Percentiles rank a stretch among this genome's conserved stretches.
phyloP scores from a whole-genome alignment of 75 land plant genomes.

The Selaginella tamariscina region DNA sequence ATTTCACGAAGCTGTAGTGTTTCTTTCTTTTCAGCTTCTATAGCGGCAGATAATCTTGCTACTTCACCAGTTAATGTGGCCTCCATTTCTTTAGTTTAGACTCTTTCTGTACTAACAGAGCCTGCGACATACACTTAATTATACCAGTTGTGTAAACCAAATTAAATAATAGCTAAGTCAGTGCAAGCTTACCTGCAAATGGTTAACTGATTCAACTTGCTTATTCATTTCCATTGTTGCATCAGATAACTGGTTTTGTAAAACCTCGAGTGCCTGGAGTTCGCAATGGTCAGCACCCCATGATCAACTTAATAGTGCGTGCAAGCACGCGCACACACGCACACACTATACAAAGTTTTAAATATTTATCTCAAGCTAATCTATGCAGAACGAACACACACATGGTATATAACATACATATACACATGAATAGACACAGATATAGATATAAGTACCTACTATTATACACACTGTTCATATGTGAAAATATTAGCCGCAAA shows the following conservation, averaged over 20 bases:
- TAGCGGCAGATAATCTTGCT: slow-evolving; percentile 61
- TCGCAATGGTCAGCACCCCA: too few relatives aligned
- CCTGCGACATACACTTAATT: slow-evolving; percentile 42
- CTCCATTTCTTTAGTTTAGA: slow-evolving; percentile 68
- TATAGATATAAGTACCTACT: too few relatives aligned
- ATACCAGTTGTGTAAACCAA: neutral
- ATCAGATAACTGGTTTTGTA: slow-evolving; percentile 79
- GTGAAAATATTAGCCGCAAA: too few relatives aligned
- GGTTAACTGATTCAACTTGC: slow-evolving; percentile 53
- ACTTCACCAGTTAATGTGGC: slow-evolving; percentile 85
- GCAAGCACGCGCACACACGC: too few relatives aligned
- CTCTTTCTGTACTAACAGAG: slow-evolving; percentile 59
- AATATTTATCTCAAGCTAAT: too few relatives aligned
- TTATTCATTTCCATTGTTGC: slow-evolving; percentile 56
- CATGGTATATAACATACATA: too few relatives aligned
- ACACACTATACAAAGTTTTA: too few relatives aligned
- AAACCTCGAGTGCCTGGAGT: slow-evolving; percentile 52
- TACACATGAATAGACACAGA: too few relatives aligned
- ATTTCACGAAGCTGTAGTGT: slow-evolving; percentile 43
- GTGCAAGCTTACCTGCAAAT: slow-evolving; percentile 43
- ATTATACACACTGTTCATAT: too few relatives aligned
- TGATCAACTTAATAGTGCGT: too few relatives aligned
- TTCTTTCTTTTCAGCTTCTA: slow-evolving; percentile 75
- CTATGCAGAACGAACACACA: too few relatives aligned
- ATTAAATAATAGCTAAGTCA: neutral